Conservation (phyloP, 768 basidiomycete species). For the Pisolithus orientalis region DNA sequence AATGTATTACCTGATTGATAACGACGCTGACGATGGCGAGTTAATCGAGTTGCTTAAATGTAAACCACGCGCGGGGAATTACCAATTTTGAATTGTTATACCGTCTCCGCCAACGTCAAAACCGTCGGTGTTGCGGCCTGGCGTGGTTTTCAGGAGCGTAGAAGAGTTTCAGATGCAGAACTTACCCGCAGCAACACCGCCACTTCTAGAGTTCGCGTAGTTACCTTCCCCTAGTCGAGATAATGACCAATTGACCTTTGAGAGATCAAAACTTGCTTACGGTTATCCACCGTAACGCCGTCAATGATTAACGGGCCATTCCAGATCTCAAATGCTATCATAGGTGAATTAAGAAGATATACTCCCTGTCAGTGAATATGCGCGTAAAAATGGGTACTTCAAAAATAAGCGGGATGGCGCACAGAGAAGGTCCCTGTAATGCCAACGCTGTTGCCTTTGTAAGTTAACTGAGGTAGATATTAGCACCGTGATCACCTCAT, state of each 20-base stretch:
- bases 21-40: constrained; percentile 9
- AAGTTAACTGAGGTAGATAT: neutral
- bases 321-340: constrained; percentile 25
- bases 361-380: constrained; percentile 20
- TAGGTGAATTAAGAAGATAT: constrained; percentile 36
- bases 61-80: neutral
- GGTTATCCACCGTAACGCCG: constrained; percentile 47
- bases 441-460: constrained; percentile 22
- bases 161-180: neutral
- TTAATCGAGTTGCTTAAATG: no score
- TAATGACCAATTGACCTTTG: neutral
- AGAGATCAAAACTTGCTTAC: constrained; percentile 27
- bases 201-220: constrained; percentile 44
- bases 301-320: constrained; percentile 36
- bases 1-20: constrained; percentile 16
- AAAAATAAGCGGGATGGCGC: constrained; percentile 1
- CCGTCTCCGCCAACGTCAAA: constrained; percentile 37
- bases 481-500: constrained; percentile 25
- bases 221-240: constrained; percentile 43
- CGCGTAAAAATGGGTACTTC: neutral
- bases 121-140: constrained; percentile 46
- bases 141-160: neutral
- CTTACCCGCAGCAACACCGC: constrained; percentile 41
- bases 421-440: constrained; percentile 37
- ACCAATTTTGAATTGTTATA: constrained; percentile 29